Conservation (phyloP, 1,139 yeast species). For the Pichia sp. region DNA sequence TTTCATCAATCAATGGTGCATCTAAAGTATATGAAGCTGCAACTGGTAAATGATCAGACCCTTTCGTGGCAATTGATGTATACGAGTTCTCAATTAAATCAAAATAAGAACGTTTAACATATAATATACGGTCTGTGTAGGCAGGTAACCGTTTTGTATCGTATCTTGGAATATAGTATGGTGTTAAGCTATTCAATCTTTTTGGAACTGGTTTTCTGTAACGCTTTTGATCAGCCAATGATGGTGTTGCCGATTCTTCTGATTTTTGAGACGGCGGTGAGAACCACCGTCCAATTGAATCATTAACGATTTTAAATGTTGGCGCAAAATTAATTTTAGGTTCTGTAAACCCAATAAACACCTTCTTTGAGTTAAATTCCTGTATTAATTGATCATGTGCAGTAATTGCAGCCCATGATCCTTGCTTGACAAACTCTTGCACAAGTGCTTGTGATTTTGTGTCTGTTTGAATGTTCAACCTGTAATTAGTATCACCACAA, state of each 20-base stretch:
- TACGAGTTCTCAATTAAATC: constrained; percentile 34
- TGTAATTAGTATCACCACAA: constrained; percentile 72
- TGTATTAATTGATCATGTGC: constrained; percentile 52
- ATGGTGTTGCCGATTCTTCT: not conserved
- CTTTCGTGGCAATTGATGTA: constrained; percentile 34
- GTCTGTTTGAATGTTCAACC: constrained; percentile 31
- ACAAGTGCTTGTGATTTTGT: constrained; percentile 13
- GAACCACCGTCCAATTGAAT: constrained; percentile 18
- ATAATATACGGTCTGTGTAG: constrained; percentile 69
- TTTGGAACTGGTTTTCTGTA: constrained; percentile 8
- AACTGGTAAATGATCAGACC: constrained; percentile 78
- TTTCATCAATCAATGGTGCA: constrained; percentile 43
- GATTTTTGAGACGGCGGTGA: not conserved
- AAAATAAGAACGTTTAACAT: constrained; percentile 34
- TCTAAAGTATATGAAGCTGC: constrained; percentile 43
- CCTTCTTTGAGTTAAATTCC: constrained; percentile 47
- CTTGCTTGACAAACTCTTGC: constrained; percentile 6
- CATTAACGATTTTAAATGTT: constrained; percentile 57
- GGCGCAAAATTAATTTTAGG: constrained; percentile 62
- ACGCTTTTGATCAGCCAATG: not conserved
- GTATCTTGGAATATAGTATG: constrained; percentile 29
- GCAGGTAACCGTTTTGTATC: constrained; percentile 65
- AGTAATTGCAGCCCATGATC: constrained; percentile 38
- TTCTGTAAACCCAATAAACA: constrained; percentile 61
- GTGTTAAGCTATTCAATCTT: constrained; percentile 26